Evolutionary conservation across 192 early-diverging fungal species (phyloP), one percentile per base, ranked within the genome.

Genomic region (Entomortierella chlamydospora): DNA sequence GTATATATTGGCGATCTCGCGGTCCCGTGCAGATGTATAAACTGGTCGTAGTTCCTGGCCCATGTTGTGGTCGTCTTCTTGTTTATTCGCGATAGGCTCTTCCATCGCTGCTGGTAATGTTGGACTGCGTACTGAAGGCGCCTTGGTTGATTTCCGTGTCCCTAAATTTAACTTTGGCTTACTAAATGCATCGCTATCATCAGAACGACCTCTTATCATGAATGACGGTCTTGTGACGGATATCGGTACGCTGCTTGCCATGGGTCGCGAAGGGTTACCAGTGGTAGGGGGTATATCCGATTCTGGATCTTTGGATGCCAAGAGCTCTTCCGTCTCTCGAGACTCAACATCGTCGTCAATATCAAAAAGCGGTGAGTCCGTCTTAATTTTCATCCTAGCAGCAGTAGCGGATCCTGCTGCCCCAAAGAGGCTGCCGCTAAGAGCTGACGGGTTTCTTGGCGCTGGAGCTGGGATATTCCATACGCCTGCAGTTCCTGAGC

Each of bases 281-380:
- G 10, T 29, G 28, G 23, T 37, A 34, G 72, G 64, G 13, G 64
- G 64, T 25, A 37, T n/a, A 1, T 55, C 45, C 3, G 49, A 26
- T 5, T 57, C 59, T 30, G 53, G 23, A 23, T 37, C 61, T 11
- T 69, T 63, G 0, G 68, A 64, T 2, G 68, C 68, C 42, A 79
- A 51, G 0, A 79, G 63, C 33, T 79, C 76, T 25, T 79, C 57
- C 1, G 76, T 70, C 52, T 79, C 76, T 29, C 63, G 42, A 3
- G 68, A 65, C n/a, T 79, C 68, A 25, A 57, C 33, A 45, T 68
- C 37, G 15, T 70, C 68, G 10, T 79, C 76, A 2, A 57, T 61
- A 39, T 66, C 68, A 33, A 79, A 79, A 3, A 79, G 57, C 15
- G 76, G 76, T 6, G 76, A 79, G 4, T 79, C 76, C 3, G 68